A percentile compares a stretch with the other conserved stretches of the same genome.
Conservation (phyloP, 495 filamentous ascomycete genomes). For the Neurospora sp. region DNA sequence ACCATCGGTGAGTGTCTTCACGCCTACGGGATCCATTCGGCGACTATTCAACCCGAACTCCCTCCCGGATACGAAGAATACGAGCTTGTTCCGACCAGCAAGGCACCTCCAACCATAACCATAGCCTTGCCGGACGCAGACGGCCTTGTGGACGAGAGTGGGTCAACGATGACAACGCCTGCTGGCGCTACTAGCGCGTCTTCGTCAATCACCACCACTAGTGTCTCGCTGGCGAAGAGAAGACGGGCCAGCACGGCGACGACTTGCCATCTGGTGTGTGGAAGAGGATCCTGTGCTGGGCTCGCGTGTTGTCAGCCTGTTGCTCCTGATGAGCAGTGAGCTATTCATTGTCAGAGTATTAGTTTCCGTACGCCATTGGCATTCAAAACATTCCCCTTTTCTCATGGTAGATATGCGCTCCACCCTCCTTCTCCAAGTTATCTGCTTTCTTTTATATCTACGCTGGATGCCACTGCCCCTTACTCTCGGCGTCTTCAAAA, state of each 20-base stretch:
- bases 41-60: conserved; percentile 81
- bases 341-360: not conserved
- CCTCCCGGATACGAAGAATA: not conserved
- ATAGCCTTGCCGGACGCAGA: not conserved
- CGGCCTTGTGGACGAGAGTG: not conserved
- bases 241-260: not conserved
- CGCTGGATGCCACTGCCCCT: too few relatives aligned
- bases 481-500: too few relatives aligned
- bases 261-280: not conserved
- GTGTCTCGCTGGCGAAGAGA: not conserved
- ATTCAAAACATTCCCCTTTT: not conserved
- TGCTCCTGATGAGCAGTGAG: not conserved
- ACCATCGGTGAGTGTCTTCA: conserved; percentile 75
- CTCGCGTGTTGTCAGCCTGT: not conserved
- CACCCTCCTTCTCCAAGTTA: not conserved
- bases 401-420: not conserved
- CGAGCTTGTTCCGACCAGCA: not conserved
- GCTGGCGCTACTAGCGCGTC: not conserved
- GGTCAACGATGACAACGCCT: not conserved
- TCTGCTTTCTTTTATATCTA: not conserved
- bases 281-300: not conserved
- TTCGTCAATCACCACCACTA: not conserved
- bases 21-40: conserved; percentile 85
- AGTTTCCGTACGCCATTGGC: not conserved
- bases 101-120: not conserved